Evolutionary conservation across 2,329 filamentous ascomycete genomes (phyloP).

Genomic region (Colletotrichum zoysiae): DNA sequence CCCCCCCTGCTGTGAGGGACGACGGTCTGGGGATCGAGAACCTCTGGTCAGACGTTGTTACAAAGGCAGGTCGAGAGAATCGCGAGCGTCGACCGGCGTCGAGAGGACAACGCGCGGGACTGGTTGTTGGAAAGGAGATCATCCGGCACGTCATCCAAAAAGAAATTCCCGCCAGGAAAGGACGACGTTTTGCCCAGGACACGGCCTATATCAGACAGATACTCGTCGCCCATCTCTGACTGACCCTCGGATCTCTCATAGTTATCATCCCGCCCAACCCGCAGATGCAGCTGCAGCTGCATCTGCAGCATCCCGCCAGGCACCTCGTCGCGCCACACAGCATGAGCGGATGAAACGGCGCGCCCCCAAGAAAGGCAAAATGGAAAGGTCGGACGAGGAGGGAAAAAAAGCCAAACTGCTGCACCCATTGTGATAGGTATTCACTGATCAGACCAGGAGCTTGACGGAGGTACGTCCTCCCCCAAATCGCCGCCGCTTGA

Average conservation of each 20-base stretch:
- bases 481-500: background rate
- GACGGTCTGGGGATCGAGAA: background rate
- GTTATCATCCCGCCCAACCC: background rate
- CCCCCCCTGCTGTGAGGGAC: no score
- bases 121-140: background rate
- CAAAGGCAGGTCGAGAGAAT: background rate
- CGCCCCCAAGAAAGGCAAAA: slow-evolving; percentile 21
- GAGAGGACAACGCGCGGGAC: background rate
- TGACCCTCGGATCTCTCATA: background rate
- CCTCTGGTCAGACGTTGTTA: background rate
- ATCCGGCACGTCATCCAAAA: slow-evolving; percentile 32
- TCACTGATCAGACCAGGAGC: background rate
- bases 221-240: background rate
- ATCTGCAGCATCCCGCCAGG: background rate
- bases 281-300: no score
- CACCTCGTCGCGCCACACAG: slow-evolving; percentile 12
- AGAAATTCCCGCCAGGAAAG: background rate
- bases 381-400: background rate
- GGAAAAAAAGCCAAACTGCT: slow-evolving; percentile 2
- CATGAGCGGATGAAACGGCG: slow-evolving; percentile 27
- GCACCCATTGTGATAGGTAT: no score
- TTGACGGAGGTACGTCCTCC: no score
- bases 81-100: background rate
- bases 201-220: slow-evolving; percentile 34
- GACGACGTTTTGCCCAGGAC: slow-evolving; percentile 2